Evolutionary conservation across 768 basidiomycete genomes (phyloP).

Genomic region (Zangia roseola): DNA sequence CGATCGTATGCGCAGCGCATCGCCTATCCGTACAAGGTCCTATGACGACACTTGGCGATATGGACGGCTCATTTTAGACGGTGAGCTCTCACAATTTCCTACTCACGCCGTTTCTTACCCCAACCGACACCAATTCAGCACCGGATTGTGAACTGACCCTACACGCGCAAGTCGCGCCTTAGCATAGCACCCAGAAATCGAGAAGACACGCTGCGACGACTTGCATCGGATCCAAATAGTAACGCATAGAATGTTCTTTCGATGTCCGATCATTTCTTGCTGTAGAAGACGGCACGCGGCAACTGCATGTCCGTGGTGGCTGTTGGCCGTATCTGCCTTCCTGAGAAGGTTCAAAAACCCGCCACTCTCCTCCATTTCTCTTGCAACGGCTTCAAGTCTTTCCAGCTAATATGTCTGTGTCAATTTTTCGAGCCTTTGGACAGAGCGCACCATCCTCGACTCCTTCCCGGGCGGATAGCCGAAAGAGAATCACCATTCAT

Average conservation of each 20-base stretch:
- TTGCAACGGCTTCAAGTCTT: conserved; percentile 1
- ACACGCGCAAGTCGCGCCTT: neutral
- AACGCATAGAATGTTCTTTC: conserved; percentile 14
- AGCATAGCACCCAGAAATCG: conserved; percentile 17
- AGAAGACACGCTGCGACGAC: conserved; percentile 11
- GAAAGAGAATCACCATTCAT: conserved; percentile 25
- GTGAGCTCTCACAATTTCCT: too few species aligned
- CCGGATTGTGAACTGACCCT: conserved; percentile 1
- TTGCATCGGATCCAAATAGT: conserved; percentile 7
- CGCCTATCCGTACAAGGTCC: neutral
- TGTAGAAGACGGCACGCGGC: conserved; percentile 14
- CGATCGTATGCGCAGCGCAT: neutral
- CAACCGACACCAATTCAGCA: neutral
- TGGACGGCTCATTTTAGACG: neutral
- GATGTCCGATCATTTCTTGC: conserved; percentile 1
- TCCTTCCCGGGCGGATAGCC: conserved; percentile 9
- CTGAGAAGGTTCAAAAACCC: conserved; percentile 14
- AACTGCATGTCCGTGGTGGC: conserved; percentile 19
- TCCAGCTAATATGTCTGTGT: conserved; percentile 17
- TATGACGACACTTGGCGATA: neutral
- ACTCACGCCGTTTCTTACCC: neutral
- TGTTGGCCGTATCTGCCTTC: conserved; percentile 4
- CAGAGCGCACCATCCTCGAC: conserved; percentile 11
- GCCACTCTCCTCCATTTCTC: neutral
- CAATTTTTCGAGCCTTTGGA: conserved; percentile 21